A percentile compares a stretch with the other conserved stretches of the same genome.
These are phyloP conservation scores for Stachybotrys echinatus DNA, from an alignment of 2,329 filamentous ascomycete species.

Conservation along the genomic window DNA sequence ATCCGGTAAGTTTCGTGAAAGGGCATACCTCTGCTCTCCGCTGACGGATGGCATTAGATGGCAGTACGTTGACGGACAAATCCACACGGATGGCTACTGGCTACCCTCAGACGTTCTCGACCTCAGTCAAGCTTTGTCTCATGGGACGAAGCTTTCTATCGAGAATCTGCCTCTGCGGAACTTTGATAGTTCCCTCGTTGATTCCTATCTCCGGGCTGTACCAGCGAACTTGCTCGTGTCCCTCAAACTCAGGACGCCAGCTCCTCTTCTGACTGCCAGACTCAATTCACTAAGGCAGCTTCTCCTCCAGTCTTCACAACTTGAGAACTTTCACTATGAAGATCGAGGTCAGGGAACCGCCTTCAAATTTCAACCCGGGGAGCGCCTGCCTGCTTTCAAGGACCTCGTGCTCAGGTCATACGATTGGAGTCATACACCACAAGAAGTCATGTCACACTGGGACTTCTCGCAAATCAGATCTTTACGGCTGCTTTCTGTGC, in stretches of 20 bases:
- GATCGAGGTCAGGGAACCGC: constrained; percentile 39
- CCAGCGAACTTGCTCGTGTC: constrained; percentile 33
- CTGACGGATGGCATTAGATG: constrained; percentile 24
- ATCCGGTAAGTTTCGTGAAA: constrained; percentile 27
- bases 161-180: constrained; percentile 35
- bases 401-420: constrained; percentile 40
- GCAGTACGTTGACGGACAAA: constrained; percentile 27
- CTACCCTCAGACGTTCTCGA: constrained; percentile 33
- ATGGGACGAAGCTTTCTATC: constrained; percentile 28
- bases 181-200: constrained; percentile 24
- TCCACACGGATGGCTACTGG: constrained; percentile 21
- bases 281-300: constrained; percentile 37
- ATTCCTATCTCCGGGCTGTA: constrained; percentile 31
- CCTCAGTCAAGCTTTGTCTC: constrained; percentile 18
- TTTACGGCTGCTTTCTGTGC: constrained; percentile 37
- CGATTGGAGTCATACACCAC: constrained; percentile 38
- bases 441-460: constrained; percentile 37
- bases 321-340: constrained; percentile 35
- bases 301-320: constrained; percentile 26
- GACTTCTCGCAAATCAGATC: constrained; percentile 37
- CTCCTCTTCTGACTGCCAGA: constrained; percentile 33
- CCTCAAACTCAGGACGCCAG: constrained; percentile 32
- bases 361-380: constrained; percentile 32
- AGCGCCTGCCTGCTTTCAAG: constrained; percentile 36
- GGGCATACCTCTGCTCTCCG: neutral